Base-by-base conservation (phyloP, 345 rosid genomes). In the Salix arbutifolia region DNA sequence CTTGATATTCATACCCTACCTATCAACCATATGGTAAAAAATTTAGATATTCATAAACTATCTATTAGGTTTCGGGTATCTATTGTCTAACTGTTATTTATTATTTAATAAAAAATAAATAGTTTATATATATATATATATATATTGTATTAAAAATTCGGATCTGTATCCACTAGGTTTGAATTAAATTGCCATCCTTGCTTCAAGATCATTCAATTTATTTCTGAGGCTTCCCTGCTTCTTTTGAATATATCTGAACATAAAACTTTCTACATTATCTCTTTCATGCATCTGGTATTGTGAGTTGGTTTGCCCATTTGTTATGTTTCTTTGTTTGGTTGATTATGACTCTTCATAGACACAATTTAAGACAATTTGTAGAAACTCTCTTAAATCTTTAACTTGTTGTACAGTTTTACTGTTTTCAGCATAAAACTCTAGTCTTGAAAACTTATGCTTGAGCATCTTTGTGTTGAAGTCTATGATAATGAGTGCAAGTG, bases 311-410 rank as follows among this genome's bases (percentile, higher is more conserved):
- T 66, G 33, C 71, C 14, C 6, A 8, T 33, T 77, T 61, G 33
- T 53, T 70, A 61, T 6, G 6, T 77, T 64, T n/a, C 9, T 60
- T 69, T 21, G 62, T 35, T 69, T 76, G 60, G 44, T 69, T 69
- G 31, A 25, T 25, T 18, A 4, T 50, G 38, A 23, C 35, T 62
- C 23, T 31, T 33, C 25, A 21, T 71, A n/a, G 28, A 71, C 13
- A 30, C n/a, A 1, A 33, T 68, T 76, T 21, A 58, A 28, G 62
- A 65, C 6, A 33, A 18, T 56, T 25, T 46, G 50, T 56, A 9
- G 56, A 31, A 67, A 53, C 26, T 37, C 58, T 50, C 58, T 18
- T 7, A 50, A 18, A 50, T 50, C 58, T 16, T 17, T 48, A 48
- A 10, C 60, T 26, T 26, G 7, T 26, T 25, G 6, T 40, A 17